These are phyloP conservation scores for Glycine soja DNA, from an alignment of 306 rosid species.

Conservation along the genomic window DNA sequence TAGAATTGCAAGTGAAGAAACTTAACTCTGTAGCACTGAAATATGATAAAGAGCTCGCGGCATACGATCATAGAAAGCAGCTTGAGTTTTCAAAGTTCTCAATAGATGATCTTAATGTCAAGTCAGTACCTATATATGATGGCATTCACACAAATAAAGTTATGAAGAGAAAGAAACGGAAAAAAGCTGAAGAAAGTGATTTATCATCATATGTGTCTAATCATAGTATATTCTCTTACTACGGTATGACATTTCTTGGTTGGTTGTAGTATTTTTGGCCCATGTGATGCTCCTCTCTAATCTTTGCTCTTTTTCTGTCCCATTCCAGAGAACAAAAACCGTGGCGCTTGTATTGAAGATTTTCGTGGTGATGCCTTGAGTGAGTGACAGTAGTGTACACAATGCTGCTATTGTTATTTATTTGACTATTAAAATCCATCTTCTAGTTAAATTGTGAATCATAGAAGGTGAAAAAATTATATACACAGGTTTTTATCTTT, in stretches of 20 bases:
- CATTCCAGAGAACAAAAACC: conserved; percentile 54
- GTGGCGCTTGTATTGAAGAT: conserved; percentile 38
- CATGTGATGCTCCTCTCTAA: conserved; percentile 5
- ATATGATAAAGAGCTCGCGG: conserved; percentile 67
- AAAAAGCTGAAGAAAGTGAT: conserved; percentile 68
- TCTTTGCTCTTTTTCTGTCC: background rate
- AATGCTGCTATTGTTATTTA: conserved; percentile 30
- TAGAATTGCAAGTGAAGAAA: conserved; percentile 70
- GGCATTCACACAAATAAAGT: conserved; percentile 55
- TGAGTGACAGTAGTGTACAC: conserved; percentile 43
- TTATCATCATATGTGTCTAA: conserved; percentile 57
- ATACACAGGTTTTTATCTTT: conserved; percentile 17
- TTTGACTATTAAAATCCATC: conserved; percentile 17
- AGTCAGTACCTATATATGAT: conserved; percentile 62
- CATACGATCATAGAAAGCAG: conserved; percentile 56
- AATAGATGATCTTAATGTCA: conserved; percentile 57
- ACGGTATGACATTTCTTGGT: conserved; percentile 60
- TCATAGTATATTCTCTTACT: conserved; percentile 80
- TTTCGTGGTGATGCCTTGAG: conserved; percentile 45
- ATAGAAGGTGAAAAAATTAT: conserved; percentile 4
- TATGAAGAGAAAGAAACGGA: conserved; percentile 85
- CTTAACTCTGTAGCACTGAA: conserved; percentile 61
- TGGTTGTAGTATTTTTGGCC: conserved; percentile 20
- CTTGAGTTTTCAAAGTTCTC: conserved; percentile 47
- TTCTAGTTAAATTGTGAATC: conserved; percentile 28